Percentiles rank a stretch among this genome's conserved stretches.
Evolutionary conservation across 2,329 filamentous ascomycete species (phyloP).

Genomic region (Remersonia thermophila): DNA sequence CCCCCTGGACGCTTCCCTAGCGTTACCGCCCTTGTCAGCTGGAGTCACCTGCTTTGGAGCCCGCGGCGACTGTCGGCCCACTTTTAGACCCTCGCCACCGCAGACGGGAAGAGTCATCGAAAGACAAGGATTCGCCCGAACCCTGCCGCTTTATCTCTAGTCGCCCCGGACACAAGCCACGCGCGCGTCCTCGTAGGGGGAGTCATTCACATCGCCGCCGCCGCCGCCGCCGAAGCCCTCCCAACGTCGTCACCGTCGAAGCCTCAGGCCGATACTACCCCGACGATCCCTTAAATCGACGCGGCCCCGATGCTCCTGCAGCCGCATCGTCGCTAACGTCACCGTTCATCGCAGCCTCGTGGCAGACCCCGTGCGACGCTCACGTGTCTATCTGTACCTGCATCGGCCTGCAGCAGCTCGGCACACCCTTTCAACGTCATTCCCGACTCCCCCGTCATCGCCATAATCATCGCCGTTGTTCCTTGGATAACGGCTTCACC

Average conservation of each 20-base stretch:
- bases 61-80: slow-evolving; percentile 16
- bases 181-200: slow-evolving; percentile 13
- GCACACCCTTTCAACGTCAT: no score
- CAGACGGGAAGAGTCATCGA: slow-evolving; percentile 17
- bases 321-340: slow-evolving; percentile 5
- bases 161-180: slow-evolving; percentile 12
- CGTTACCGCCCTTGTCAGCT: slow-evolving; percentile 21
- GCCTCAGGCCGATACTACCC: slow-evolving; percentile 9
- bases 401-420: slow-evolving; percentile 3
- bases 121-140: slow-evolving; percentile 16
- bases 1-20: slow-evolving; percentile 15
- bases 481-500: not conserved
- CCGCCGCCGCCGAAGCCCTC: slow-evolving; percentile 1
- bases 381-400: slow-evolving; percentile 7
- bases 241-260: no score
- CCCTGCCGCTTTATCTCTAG: slow-evolving; percentile 13
- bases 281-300: slow-evolving; percentile 10
- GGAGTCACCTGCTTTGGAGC: slow-evolving; percentile 22
- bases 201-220: slow-evolving; percentile 14
- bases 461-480: slow-evolving; percentile 2
- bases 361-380: slow-evolving; percentile 19
- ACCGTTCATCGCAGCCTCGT: slow-evolving; percentile 6
- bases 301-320: slow-evolving; percentile 9
- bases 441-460: not conserved
- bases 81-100: slow-evolving; percentile 17